These are phyloP conservation scores for Fusarium sp. DNA, from an alignment of 2,329 filamentous ascomycete species.

Conservation along the genomic window DNA sequence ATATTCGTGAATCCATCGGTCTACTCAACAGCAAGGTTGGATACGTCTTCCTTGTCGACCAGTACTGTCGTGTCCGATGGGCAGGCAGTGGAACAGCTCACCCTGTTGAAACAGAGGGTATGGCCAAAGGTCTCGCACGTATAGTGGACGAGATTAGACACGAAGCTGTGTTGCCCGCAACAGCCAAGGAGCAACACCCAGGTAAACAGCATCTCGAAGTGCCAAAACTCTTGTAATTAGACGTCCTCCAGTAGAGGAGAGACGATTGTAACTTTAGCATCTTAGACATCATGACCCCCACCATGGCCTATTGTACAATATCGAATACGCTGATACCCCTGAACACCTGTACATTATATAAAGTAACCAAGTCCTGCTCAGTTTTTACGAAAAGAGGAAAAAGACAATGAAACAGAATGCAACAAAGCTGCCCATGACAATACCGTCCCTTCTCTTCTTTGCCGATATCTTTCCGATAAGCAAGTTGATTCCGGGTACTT, in stretches of 20 bases:
- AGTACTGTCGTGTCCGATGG: conserved; percentile 91
- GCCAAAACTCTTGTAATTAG: conserved; percentile 44
- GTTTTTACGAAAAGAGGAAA: conserved; percentile 75
- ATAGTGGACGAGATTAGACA: conserved; percentile 69
- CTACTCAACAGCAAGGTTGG: conserved; percentile 91
- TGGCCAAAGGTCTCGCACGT: conserved; percentile 72
- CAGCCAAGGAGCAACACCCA: conserved; percentile 50
- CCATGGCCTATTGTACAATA: conserved; percentile 49
- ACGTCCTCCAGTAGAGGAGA: conserved; percentile 25
- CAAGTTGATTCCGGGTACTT: conserved; percentile 92
- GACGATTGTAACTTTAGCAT: conserved; percentile 39
- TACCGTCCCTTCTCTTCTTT: conserved; percentile 93
- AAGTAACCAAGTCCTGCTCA: conserved; percentile 23
- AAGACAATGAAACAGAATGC: conserved; percentile 89
- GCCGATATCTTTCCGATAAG: conserved; percentile 92
- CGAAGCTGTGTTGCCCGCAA: conserved; percentile 49
- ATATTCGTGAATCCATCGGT: conserved; percentile 72
- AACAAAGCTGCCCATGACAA: conserved; percentile 92
- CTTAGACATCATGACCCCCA: conserved; percentile 42
- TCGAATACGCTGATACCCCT: conserved; percentile 52
- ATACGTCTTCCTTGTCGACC: conserved; percentile 91
- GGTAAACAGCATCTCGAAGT: conserved; percentile 48
- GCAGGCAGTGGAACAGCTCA: conserved; percentile 81
- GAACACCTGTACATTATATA: conserved; percentile 49
- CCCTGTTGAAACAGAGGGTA: conserved; percentile 71